Evolutionary conservation across 805 yeast genomes (phyloP).

Genomic region (Candida qinlingensis): DNA sequence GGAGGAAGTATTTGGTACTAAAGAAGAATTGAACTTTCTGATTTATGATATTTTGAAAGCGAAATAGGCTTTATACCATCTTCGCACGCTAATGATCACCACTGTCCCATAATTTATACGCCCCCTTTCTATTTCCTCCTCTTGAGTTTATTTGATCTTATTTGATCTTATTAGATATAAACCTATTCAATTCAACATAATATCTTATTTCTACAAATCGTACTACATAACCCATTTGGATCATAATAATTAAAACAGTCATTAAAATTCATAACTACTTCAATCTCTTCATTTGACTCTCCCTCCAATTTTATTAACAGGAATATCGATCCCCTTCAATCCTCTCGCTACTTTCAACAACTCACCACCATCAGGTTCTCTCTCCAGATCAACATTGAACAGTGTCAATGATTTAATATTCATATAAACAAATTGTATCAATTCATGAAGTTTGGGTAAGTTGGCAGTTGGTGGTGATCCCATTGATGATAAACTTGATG

Average conservation of each 20-base stretch:
- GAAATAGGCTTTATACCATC: constrained; percentile 4
- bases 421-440: neutral
- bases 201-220: neutral
- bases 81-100: too few relatives aligned
- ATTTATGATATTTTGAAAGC: constrained; percentile 48
- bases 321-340: neutral
- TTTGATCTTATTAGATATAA: neutral
- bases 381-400: neutral
- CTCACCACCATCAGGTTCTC: neutral
- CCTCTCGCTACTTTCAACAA: constrained; percentile 3
- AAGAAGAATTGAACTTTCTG: constrained; percentile 68
- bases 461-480: neutral
- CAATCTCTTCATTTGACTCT: neutral
- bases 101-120: too few relatives aligned
- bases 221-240: too few relatives aligned
- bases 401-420: constrained; percentile 1
- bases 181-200: neutral
- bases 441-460: neutral
- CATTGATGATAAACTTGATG: neutral
- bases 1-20: constrained; percentile 37
- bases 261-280: neutral
- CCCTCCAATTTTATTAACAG: neutral
- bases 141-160: neutral
- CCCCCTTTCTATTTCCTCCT: neutral
- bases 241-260: too few relatives aligned